A percentile compares a stretch with the other conserved stretches of the same genome.
These are phyloP conservation scores for Cadophora sp. DNA, from an alignment of 2,329 filamentous ascomycete genomes.

Conservation along the genomic window DNA sequence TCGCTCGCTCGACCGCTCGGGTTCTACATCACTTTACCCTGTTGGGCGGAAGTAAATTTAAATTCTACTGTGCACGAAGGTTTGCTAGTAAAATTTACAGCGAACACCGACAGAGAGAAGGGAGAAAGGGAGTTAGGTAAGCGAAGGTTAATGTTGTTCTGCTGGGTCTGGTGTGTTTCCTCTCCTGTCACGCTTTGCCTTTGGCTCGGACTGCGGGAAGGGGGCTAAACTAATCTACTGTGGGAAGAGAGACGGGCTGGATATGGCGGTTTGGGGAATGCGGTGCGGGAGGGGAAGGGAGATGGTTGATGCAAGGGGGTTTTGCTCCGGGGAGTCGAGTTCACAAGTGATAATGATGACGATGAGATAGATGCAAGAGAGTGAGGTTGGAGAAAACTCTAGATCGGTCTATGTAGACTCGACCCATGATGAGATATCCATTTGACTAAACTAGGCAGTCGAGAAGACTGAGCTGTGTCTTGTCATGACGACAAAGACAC, in stretches of 20 bases:
- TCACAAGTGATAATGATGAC: conserved; percentile 5
- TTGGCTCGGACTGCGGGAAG: conserved; percentile 10
- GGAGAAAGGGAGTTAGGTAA: background rate
- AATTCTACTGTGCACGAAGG: too few species aligned
- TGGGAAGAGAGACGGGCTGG: too few species aligned
- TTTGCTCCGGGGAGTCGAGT: background rate
- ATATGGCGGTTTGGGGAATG: conserved; percentile 7
- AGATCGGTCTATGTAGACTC: conserved; percentile 17
- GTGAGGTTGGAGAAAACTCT: conserved; percentile 23
- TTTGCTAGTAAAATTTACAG: too few species aligned
- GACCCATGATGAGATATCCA: conserved; percentile 16
- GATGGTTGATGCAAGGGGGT: conserved; percentile 6
- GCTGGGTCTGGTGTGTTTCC: background rate
- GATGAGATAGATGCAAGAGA: background rate
- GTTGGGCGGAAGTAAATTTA: background rate
- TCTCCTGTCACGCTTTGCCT: background rate
- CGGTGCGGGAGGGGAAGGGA: background rate
- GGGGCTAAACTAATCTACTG: background rate
- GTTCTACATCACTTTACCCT: background rate
- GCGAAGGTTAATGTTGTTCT: background rate
- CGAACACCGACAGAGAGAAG: too few species aligned
- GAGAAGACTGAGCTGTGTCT: conserved; percentile 6
- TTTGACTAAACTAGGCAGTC: conserved; percentile 22
- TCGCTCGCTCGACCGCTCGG: background rate
- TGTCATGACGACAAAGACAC: background rate